Percentiles rank a stretch among this genome's conserved stretches.
phyloP scores from a whole-genome alignment of 257 asterid genomes.

The Parsonsia alboflavescens region DNA sequence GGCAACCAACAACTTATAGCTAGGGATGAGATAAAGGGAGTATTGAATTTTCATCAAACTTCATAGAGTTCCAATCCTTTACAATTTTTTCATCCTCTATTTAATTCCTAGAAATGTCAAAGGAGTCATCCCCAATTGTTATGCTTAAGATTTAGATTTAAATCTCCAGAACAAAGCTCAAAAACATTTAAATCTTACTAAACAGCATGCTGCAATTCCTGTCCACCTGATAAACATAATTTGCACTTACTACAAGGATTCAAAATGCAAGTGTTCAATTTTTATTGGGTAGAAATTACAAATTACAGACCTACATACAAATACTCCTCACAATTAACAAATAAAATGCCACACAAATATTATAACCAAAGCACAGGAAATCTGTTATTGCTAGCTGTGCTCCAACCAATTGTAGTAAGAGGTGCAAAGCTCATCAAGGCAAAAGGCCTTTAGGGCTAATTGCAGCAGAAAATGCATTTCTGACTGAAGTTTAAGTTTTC shows the following conservation, averaged over 20 bases:
- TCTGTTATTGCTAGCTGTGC: background rate
- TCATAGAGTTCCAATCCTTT: background rate
- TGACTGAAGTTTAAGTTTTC: background rate
- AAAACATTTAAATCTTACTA: background rate
- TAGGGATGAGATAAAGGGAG: no score
- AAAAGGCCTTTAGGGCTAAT: background rate
- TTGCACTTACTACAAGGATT: no score
- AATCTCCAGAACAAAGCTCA: background rate
- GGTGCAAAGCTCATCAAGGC: background rate
- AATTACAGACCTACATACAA: background rate
- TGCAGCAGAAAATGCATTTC: background rate
- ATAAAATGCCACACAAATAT: background rate
- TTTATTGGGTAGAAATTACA: background rate
- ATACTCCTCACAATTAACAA: background rate
- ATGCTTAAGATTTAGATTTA: background rate
- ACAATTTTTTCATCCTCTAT: background rate
- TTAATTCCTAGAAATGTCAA: background rate
- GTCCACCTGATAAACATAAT: background rate
- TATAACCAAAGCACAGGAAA: background rate
- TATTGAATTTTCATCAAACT: background rate
- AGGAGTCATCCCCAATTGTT: background rate
- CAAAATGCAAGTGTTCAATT: background rate
- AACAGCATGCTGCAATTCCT: background rate
- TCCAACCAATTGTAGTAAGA: background rate
- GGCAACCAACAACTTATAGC: no score